These are phyloP conservation scores for Plasmodium gonderi DNA, from an alignment of 169 alveolate genomes.

Conservation along the genomic window DNA sequence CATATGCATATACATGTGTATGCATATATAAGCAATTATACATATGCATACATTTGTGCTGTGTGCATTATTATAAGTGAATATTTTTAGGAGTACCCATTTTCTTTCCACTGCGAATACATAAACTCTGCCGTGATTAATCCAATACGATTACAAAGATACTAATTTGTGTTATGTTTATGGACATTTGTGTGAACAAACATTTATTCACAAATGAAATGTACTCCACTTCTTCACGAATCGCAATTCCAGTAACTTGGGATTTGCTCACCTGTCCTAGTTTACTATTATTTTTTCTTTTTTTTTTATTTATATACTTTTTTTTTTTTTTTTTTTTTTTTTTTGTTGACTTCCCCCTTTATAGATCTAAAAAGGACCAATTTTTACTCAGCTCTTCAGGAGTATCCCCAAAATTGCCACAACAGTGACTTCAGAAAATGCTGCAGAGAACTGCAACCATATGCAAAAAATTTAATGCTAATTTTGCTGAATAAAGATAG, in stretches of 20 bases:
- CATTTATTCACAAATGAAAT: no score
- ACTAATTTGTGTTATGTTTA: no score
- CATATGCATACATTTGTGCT: not conserved
- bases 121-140: no score
- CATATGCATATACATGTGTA: not conserved
- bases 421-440: slow-evolving; percentile 57
- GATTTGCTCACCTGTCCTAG: not conserved
- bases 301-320: not conserved
- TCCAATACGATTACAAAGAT: no score
- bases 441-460: slow-evolving; percentile 35
- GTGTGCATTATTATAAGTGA: not conserved
- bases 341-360: not conserved
- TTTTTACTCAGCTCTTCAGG: slow-evolving; percentile 30
- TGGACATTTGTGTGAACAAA: no score
- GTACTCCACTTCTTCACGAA: not conserved
- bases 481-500: slow-evolving; percentile 58
- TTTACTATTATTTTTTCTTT: not conserved
- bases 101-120: not conserved
- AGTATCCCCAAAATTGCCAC: slow-evolving; percentile 37
- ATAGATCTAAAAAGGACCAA: slow-evolving; percentile 51
- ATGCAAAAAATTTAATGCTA: slow-evolving; percentile 53
- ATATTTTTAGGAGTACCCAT: not conserved
- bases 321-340: not conserved
- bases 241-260: not conserved
- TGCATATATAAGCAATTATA: not conserved